Conservation (phyloP, 257 asterid genomes). For the Solanum commersonii region DNA sequence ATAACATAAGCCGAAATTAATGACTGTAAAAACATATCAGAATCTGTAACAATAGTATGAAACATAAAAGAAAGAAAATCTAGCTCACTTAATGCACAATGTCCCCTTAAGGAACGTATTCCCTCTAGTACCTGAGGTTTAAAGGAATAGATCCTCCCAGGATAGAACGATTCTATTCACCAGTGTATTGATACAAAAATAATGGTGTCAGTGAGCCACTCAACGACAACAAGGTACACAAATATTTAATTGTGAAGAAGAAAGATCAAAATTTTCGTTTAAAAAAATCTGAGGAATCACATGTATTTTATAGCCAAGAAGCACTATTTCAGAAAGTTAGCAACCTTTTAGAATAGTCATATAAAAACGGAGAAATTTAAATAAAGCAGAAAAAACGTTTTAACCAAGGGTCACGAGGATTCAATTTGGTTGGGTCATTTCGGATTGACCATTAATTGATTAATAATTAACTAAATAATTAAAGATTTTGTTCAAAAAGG, state of each 20-base stretch:
- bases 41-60: too few species aligned
- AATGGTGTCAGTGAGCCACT: not conserved
- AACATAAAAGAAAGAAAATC: not conserved
- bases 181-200: not conserved
- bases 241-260: not conserved
- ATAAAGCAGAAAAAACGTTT: too few species aligned
- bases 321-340: not conserved
- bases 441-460: not conserved
- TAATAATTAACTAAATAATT: too few species aligned
- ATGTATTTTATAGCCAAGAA: not conserved
- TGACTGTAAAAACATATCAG: not conserved
- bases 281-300: not conserved
- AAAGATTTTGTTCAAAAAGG: not conserved
- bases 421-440: not conserved
- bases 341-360: not conserved
- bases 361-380: accelerated
- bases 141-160: too few species aligned
- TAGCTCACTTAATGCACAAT: not conserved
- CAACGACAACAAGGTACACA: accelerated
- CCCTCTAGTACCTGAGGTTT: not conserved
- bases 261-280: too few species aligned
- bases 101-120: not conserved
- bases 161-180: too few species aligned
- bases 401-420: not conserved
- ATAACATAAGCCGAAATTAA: not conserved